Base-by-base conservation (phyloP, 108 stramenopile species). In the Cylindrotheca fusiformis region DNA sequence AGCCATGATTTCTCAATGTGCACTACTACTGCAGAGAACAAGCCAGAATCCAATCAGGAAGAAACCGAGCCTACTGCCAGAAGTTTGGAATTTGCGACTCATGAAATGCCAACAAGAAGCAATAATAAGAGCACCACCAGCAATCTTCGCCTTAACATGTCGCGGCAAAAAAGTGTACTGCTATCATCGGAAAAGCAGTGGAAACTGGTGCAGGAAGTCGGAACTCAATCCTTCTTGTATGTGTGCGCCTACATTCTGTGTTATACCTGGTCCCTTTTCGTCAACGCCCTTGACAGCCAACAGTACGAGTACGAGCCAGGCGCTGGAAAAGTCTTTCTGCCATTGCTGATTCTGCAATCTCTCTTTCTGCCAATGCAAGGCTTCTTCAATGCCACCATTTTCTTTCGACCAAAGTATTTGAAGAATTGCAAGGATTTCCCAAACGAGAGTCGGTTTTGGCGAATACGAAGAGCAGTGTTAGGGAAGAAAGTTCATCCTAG, bases 311-410 rank as follows among this genome's bases (percentile, higher is more conserved):
- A 14, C 6, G 6, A 6, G 6, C 36, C 36, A 14, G 36, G 36
- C 6, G 6, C n/a, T 4, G 23, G 60, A 46, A 27, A 4, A 19
- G 2, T 10, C 27, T 14, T 41, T 46, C 24, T 60, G 28, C 60
- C 60, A 18, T 3, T 60, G 6, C 28, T 48, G 17, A 19, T 60
- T 18, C 19, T 60, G 46, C 32, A 60, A 27, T 19, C 60, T 4
- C 4, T 60, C 25, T 48, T 75, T 17, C 36, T 52, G 33, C 79
- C 74, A 30, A 22, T 68, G 31, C 74, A 80, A 65, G 79, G 79
- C 17, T 54, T 80, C 22, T 72, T 80, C 49, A 80, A 75, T 26
- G 57, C 36, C 10, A 10, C 14, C 10, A 41, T 41, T 41, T 41
- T 41, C 36, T 41, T 41, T 41, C 36, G 36, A 41, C 36, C 36